Evolutionary conservation across 108 stramenopile species (phyloP).

Genomic region (Discostella pseudostelligera): DNA sequence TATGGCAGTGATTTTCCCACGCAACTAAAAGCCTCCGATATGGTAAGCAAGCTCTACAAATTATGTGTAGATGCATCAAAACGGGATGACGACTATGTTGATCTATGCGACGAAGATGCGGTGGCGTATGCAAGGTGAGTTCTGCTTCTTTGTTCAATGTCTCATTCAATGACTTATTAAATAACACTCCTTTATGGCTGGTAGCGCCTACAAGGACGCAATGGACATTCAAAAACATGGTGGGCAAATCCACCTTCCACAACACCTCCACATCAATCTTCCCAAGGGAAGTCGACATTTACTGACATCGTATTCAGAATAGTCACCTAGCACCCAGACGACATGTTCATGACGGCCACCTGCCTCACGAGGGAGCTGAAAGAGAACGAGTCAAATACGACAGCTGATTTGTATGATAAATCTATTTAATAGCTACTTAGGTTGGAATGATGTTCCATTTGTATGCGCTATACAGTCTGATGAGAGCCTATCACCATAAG

Average conservation of each 20-base stretch:
- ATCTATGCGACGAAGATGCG: constrained; percentile 37
- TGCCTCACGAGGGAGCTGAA: background rate
- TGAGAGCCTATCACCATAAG: constrained; percentile 61
- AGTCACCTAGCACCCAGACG: no score
- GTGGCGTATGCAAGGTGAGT: constrained; percentile 28
- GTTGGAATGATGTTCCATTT: constrained; percentile 28
- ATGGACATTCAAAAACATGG: constrained; percentile 43
- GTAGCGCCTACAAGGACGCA: constrained; percentile 39
- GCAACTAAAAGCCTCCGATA: background rate
- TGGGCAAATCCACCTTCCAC: constrained; percentile 25
- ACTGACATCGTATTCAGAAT: background rate
- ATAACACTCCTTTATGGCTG: background rate
- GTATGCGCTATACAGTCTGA: constrained; percentile 44
- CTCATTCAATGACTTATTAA: background rate
- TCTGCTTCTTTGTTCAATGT: background rate
- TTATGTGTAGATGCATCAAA: constrained; percentile 18
- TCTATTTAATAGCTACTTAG: constrained; percentile 32
- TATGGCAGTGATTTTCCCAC: constrained; percentile 13
- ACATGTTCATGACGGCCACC: no score
- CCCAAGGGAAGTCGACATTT: background rate
- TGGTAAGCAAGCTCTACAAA: constrained; percentile 30
- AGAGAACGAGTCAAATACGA: no score
- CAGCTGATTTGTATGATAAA: background rate
- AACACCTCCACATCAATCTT: constrained; percentile 26
- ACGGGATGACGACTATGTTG: constrained; percentile 3